Base-by-base conservation (phyloP, 768 basidiomycete species). In the Boletus rubroflammeus region DNA sequence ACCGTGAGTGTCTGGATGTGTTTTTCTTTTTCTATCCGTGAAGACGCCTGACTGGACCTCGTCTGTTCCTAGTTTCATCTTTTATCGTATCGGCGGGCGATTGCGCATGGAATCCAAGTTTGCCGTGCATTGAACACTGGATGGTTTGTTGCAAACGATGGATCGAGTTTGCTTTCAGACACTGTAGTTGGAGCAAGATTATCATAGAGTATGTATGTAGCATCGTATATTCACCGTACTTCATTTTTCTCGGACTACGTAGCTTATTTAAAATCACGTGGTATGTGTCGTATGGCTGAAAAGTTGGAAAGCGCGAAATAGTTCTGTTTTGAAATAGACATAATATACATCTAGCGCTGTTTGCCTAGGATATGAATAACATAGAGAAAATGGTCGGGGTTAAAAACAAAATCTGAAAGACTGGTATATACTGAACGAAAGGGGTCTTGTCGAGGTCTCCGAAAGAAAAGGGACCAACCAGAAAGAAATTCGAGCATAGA, bases 101-200 rank as follows among this genome's bases (percentile, higher is more conserved):
- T 57, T 82, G 48, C 60, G 82, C 17, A 71, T 65, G 43, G 68
- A 62, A n/a, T 79, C 79, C 31, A 67, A 67, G 9, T 80, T 81
- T 57, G 73, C 77, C 6, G 69, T 26, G 7, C 47, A 58, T 38
- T 68, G 49, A 67, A 34, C 8, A 6, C 4, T 11, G n/a, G n/a
- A 44, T 11, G 3, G 26, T n/a, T n/a, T n/a, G n/a, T 36, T n/a
- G 6, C 7, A n/a, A 36, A 9, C 41, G 23, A 25, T 8, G 14
- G 15, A 26, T 8, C 15, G 45, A 32, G 14, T 31, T 31, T 31
- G 15, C 32, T 32, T 32, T 32, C 14, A 29, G 28, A 29, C 28
- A 9, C 28, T 6, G 9, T 35, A 14, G 15, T 17, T 35, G 2
- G 17, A n/a, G 15, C 21, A 6, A 1, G 29, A 34, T 32, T 7